Conservation (phyloP, 176 grass and related monocot genomes). For the Puya raimondii region DNA sequence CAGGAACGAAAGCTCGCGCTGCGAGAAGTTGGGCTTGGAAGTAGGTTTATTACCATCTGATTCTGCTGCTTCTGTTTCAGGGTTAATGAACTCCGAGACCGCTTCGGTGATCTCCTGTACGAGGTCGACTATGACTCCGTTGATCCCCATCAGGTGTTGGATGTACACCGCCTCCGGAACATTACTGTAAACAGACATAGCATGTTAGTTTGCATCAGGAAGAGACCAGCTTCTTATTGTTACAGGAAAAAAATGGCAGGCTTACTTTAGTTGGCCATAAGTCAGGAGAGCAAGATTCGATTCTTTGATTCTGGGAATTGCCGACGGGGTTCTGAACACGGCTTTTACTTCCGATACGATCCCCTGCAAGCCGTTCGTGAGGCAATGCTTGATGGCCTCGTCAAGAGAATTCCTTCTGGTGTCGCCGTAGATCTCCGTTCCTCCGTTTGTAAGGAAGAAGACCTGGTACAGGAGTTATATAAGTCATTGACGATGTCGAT, state of each 20-base stretch:
- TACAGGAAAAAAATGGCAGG: not conserved
- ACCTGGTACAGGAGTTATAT: slow-evolving; percentile 38
- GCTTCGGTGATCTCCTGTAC: slow-evolving; percentile 72
- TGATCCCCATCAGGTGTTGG: slow-evolving; percentile 86
- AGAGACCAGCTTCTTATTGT: not conserved
- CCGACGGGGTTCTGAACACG: slow-evolving; percentile 54
- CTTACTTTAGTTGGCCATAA: slow-evolving; percentile 81
- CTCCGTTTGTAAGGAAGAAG: slow-evolving; percentile 83
- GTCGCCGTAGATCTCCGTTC: slow-evolving; percentile 41
- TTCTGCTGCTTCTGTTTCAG: not conserved
- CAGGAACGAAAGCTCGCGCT: slow-evolving; percentile 63
- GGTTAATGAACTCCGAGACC: slow-evolving; percentile 33
- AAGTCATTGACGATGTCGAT: too few relatives aligned
- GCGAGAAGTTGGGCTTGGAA: slow-evolving; percentile 48
- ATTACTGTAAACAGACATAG: slow-evolving; percentile 39
- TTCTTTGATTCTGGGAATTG: slow-evolving; percentile 70
- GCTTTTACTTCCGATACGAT: slow-evolving; percentile 76
- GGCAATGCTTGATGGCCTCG: slow-evolving; percentile 64
- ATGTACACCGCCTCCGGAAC: slow-evolving; percentile 86
- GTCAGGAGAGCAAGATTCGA: slow-evolving; percentile 63
- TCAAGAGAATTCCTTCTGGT: slow-evolving; percentile 73
- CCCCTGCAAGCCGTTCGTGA: slow-evolving; percentile 51
- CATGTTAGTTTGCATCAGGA: not conserved
- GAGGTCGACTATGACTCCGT: slow-evolving; percentile 76
- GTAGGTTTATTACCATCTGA: slow-evolving; percentile 9